These are phyloP conservation scores for Fraxinus xanthoxyloides DNA, from an alignment of 305 asterid genomes.

Conservation along the genomic window DNA sequence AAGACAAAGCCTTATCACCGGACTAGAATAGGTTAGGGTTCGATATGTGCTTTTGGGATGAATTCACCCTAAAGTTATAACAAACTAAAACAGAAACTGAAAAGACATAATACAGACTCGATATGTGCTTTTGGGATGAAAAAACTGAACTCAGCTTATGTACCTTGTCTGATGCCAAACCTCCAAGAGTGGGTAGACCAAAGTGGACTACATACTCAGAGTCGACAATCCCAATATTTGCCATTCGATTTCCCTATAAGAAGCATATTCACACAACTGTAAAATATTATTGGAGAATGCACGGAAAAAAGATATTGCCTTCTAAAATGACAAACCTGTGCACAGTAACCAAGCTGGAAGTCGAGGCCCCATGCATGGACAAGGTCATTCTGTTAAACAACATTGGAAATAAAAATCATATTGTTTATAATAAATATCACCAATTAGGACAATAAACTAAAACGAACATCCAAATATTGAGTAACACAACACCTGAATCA, in stretches of 20 bases:
- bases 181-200: constrained; percentile 75
- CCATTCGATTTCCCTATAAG: constrained; percentile 59
- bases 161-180: constrained; percentile 52
- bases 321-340: constrained; percentile 45
- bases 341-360: constrained; percentile 75
- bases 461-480: background rate
- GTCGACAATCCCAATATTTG: constrained; percentile 65
- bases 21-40: background rate
- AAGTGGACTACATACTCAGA: constrained; percentile 67
- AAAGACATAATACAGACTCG: background rate
- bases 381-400: constrained; percentile 57
- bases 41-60: no score
- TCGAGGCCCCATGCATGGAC: constrained; percentile 79
- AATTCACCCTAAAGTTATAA: background rate
- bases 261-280: background rate
- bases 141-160: background rate
- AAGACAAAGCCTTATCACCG: background rate
- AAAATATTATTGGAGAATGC: background rate
- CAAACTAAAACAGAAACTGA: background rate
- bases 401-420: background rate
- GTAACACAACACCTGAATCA: constrained; percentile 60
- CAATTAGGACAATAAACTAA: background rate
- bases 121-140: background rate
- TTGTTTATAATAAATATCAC: background rate
- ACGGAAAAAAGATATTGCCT: background rate